Evolutionary conservation across 352 stramenopile species (phyloP).

Genomic region (Phytophthora pluvialis): DNA sequence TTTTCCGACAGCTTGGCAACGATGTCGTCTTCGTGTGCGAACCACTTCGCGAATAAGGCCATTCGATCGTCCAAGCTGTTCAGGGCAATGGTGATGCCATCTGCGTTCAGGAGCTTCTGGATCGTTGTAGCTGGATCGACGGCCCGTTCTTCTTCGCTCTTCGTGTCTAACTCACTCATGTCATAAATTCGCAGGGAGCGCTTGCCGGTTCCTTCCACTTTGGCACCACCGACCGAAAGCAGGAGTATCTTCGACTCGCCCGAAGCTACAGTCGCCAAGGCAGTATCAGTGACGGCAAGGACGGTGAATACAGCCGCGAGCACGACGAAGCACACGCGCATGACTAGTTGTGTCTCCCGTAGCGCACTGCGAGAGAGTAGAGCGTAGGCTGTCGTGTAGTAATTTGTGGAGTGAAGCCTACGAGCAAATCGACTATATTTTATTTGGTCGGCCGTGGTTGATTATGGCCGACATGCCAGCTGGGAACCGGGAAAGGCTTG

Average conservation of each 20-base stretch:
- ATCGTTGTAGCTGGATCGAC: background rate
- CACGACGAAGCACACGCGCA: background rate
- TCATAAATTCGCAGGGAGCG: background rate
- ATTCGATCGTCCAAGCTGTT: background rate
- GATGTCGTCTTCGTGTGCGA: background rate
- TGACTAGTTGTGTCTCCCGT: background rate
- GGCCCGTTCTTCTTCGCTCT: background rate
- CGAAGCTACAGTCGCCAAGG: background rate
- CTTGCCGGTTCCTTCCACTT: background rate
- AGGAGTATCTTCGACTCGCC: background rate
- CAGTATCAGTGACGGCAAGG: background rate
- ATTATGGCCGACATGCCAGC: too few species aligned
- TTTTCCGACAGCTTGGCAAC: background rate
- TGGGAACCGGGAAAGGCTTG: too few species aligned
- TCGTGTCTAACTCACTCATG: background rate
- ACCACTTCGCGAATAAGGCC: slow-evolving; percentile 11
- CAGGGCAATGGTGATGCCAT: slow-evolving; percentile 9
- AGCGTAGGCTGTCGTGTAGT: too few species aligned
- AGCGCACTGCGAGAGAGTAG: too few species aligned
- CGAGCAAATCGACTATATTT: too few species aligned
- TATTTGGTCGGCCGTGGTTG: too few species aligned
- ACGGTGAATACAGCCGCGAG: background rate
- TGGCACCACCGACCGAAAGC: background rate
- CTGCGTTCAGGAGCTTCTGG: background rate
- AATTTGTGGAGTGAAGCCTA: too few species aligned